Base-by-base conservation (phyloP, 805 yeast genomes). In the Candida odintsovae region DNA sequence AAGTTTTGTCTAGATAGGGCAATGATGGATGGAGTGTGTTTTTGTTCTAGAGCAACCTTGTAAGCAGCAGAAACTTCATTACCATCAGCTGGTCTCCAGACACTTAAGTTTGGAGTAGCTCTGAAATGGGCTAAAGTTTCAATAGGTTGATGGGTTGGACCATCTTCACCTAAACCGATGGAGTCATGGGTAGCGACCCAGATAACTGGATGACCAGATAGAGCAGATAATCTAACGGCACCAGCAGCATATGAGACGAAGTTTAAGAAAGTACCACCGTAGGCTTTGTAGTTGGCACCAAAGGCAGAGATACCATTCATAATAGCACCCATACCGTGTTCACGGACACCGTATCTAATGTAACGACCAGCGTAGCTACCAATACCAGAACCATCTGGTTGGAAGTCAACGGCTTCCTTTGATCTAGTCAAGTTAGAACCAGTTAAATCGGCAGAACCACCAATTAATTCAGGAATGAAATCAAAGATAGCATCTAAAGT, bases 301-400 rank as follows among this genome's bases (percentile, higher is more conserved):
- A 73, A 92, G 46, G 97, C 97, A 50, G 94, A 77, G 60, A 92
- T 86, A 84, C 99, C 99, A 73, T 94, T 92, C 82, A 90, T 78
- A 69, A 90, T 86, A 55, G 97, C 97, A 74, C 96, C 97, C 97
- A 92, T 90, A 70, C 88, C 97, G 73, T 94, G 98, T 78, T 92
- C 99, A 74, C 99, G 86, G 56, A 92, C 96, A 83, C 99, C 99
- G 69, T 84, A 92, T 75, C 97, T 85, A 71, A 92, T 77, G 76
- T 92, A 92, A 68, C 96, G 84, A 67, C 99, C 99, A 48, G 81
- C 54, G 77, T 84, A 90, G 64, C 81, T 81, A 70, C 98, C 98
- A 57, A 88, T 73, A 41, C 82, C 82, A 50, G 89, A 71, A 47
- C 80, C 63, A 46, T 89, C 87, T 46, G 94, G 87, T 79, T 94